Evolutionary conservation across 139 green algal genomes (phyloP).

Genomic region (Chlamydomonas sp.): DNA sequence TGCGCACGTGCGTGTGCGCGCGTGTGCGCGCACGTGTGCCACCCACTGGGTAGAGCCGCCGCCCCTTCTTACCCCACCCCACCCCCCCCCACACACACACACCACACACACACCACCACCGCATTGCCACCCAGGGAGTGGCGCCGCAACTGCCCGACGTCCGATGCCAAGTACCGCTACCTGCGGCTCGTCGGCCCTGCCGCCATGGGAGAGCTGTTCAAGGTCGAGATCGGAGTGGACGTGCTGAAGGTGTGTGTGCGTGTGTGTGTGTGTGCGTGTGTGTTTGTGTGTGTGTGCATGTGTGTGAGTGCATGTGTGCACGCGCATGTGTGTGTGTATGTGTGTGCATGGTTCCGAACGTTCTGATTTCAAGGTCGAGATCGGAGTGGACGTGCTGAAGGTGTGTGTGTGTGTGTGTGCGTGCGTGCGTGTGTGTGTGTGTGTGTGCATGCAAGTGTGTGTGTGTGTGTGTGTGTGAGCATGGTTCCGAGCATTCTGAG

Average conservation of each 20-base stretch:
- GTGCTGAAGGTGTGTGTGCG: conserved; percentile 20
- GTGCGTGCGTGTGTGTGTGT: no score
- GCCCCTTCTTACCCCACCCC: no score
- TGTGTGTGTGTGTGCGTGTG: not conserved
- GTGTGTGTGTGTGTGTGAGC: not conserved
- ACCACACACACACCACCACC: no score
- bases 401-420: not conserved
- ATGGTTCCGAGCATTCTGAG: not conserved
- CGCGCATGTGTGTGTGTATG: not conserved
- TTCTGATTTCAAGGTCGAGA: not conserved
- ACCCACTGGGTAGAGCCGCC: no score
- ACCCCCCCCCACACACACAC: no score
- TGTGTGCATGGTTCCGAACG: not conserved
- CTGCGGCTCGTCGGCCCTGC: conserved; percentile 22
- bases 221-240: conserved; percentile 30
- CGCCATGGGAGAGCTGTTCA: conserved; percentile 24
- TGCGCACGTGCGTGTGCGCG: not conserved
- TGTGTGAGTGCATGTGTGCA: not conserved
- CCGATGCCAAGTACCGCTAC: conserved; percentile 32
- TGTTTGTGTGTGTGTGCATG: not conserved
- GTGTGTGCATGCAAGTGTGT: not conserved
- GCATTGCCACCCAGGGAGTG: conserved; percentile 31
- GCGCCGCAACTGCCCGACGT: conserved; percentile 22
- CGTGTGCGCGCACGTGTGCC: not conserved
- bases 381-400: not conserved